Evolutionary conservation across 2,329 filamentous ascomycete species (phyloP).

Genomic region (Sclerotinia subarctica): DNA sequence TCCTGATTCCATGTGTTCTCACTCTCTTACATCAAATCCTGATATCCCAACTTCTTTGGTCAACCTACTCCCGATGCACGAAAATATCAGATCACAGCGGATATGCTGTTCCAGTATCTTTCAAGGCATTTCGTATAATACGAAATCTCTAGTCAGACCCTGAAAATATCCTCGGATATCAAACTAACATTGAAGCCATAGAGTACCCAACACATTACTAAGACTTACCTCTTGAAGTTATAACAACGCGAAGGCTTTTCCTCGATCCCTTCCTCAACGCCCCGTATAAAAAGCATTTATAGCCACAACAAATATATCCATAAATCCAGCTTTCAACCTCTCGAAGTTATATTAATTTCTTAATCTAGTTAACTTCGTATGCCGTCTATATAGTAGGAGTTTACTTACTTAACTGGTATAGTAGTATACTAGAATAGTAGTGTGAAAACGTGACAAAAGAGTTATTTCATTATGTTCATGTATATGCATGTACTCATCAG

Average conservation of each 20-base stretch:
- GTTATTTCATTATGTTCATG: too few relatives aligned
- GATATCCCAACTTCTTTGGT: not conserved
- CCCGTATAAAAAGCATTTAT: not conserved
- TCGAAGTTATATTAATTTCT: too few relatives aligned
- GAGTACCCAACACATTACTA: not conserved
- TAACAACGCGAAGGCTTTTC: too few relatives aligned
- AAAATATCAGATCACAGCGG: accelerated
- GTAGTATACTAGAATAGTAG: too few relatives aligned
- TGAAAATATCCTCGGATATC: not conserved
- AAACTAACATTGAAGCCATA: accelerated
- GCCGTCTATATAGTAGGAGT: too few relatives aligned
- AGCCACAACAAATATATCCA: not conserved
- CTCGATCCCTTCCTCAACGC: not conserved
- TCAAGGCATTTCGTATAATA: not conserved
- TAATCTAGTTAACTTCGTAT: too few relatives aligned
- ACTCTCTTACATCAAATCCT: not conserved
- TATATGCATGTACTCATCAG: too few relatives aligned
- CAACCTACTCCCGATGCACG: too few relatives aligned
- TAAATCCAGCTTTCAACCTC: not conserved
- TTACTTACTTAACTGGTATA: too few relatives aligned
- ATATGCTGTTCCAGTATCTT: too few relatives aligned
- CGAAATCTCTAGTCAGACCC: not conserved
- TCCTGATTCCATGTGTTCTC: not conserved
- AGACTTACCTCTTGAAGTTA: too few relatives aligned
- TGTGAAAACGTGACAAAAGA: too few relatives aligned